Conservation (phyloP, 179 eudicot species). For the Actinidia chinensis region DNA sequence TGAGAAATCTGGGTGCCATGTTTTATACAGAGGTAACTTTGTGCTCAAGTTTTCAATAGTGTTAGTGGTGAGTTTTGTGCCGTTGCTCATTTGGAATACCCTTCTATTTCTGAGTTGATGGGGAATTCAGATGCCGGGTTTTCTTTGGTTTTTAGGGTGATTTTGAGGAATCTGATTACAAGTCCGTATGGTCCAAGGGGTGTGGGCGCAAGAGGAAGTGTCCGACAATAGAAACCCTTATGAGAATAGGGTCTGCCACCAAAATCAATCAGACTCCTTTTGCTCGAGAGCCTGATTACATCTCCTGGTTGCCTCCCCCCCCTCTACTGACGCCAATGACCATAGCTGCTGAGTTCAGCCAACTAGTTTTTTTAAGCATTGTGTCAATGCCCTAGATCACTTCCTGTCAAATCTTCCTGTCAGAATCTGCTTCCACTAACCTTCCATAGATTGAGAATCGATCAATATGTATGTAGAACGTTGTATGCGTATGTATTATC, state of each 20-base stretch:
- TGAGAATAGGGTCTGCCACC: conserved; percentile 64
- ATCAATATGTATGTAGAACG: too few species aligned
- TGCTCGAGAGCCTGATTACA: conserved; percentile 41
- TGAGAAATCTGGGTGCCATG: conserved; percentile 59
- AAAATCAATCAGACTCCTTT: conserved; percentile 36
- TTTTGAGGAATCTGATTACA: conserved; percentile 70
- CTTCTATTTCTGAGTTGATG: neutral
- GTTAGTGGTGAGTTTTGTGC: neutral
- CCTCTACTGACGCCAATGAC: conserved; percentile 34
- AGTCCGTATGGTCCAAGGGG: conserved; percentile 67
- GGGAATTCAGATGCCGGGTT: conserved; percentile 6
- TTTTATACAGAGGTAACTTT: conserved; percentile 32
- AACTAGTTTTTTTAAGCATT: neutral
- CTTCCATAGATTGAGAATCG: too few species aligned
- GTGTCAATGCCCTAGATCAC: too few species aligned
- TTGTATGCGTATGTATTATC: too few species aligned
- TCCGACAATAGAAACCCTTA: conserved; percentile 54
- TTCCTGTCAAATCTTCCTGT: too few species aligned
- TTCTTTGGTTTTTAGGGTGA: conserved; percentile 55
- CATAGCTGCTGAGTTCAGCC: conserved; percentile 6
- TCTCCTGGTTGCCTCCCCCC: conserved; percentile 64
- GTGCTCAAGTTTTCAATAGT: neutral
- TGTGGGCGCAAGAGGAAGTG: conserved; percentile 61
- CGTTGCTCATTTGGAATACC: neutral
- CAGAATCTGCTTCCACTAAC: too few species aligned